phyloP scores from a whole-genome alignment of 2,329 filamentous ascomycete species.

The Thermothelomyces thermophilus region DNA sequence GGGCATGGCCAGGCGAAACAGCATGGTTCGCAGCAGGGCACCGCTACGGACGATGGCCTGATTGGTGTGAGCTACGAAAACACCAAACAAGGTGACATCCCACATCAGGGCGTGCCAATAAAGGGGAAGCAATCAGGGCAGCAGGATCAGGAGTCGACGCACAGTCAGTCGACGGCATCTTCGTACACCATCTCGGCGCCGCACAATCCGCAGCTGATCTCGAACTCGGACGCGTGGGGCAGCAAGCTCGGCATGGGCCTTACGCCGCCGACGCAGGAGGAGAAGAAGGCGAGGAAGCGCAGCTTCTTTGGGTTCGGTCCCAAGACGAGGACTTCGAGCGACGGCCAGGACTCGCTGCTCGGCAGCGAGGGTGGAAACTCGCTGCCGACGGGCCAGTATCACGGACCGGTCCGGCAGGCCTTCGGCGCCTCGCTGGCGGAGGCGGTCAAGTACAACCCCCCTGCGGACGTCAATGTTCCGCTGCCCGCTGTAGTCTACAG shows the following conservation, averaged over 20 bases:
- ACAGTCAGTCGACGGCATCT: constrained; percentile 34
- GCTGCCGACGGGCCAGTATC: constrained; percentile 36
- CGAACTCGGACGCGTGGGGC: constrained; percentile 80
- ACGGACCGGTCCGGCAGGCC: constrained; percentile 58
- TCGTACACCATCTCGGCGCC: constrained; percentile 69
- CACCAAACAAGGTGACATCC: constrained; percentile 46
- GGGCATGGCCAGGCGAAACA: constrained; percentile 31
- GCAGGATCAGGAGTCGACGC: constrained; percentile 29
- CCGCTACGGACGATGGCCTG: constrained; percentile 37
- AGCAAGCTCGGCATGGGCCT: constrained; percentile 56
- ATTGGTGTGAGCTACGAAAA: constrained; percentile 55
- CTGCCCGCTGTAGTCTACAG: constrained; percentile 91
- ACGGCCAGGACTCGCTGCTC: constrained; percentile 51
- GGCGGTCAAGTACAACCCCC: constrained; percentile 74
- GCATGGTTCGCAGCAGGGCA: constrained; percentile 20
- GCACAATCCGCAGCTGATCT: constrained; percentile 76
- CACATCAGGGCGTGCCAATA: constrained; percentile 35
- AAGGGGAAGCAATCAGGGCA: constrained; percentile 34
- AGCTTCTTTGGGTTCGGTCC: constrained; percentile 65
- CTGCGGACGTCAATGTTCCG: constrained; percentile 63
- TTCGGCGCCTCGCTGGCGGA: constrained; percentile 84
- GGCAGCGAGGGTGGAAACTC: constrained; percentile 42
- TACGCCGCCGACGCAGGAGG: constrained; percentile 47
- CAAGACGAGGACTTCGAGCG: constrained; percentile 52
- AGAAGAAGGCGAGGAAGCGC: constrained; percentile 76